These are phyloP conservation scores for Venturia aucupariae DNA, from an alignment of 2,329 filamentous ascomycete species.

Conservation along the genomic window DNA sequence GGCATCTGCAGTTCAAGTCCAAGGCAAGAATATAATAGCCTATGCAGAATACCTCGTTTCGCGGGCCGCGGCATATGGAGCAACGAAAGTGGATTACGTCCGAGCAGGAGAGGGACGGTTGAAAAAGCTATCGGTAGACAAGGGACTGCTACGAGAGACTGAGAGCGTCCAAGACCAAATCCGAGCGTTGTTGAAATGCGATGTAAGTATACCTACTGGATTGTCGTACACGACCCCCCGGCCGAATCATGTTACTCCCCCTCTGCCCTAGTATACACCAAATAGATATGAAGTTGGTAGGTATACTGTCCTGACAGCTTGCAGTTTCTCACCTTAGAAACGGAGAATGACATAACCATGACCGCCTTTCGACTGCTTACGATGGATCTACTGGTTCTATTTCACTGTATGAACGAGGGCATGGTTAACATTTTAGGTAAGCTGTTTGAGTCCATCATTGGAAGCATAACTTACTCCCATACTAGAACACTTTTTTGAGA, in stretches of 20 bases:
- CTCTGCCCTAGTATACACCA: not conserved
- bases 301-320: slow-evolving; percentile 13
- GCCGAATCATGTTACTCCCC: not conserved
- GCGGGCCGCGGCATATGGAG: slow-evolving; percentile 70
- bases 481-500: slow-evolving; percentile 91
- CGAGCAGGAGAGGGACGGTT: slow-evolving; percentile 71
- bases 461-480: slow-evolving; percentile 18
- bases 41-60: slow-evolving; percentile 83
- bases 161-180: slow-evolving; percentile 87
- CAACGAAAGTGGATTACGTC: slow-evolving; percentile 86
- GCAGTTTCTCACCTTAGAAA: slow-evolving; percentile 75
- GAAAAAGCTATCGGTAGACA: slow-evolving; percentile 80
- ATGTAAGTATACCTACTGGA: slow-evolving; percentile 50
- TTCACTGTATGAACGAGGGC: slow-evolving; percentile 92
- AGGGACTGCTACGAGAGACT: slow-evolving; percentile 84
- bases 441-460: slow-evolving; percentile 21
- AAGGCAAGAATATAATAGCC: slow-evolving; percentile 87
- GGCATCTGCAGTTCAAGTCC: slow-evolving; percentile 65
- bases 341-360: slow-evolving; percentile 93
- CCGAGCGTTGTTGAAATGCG: slow-evolving; percentile 74
- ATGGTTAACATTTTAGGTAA: slow-evolving; percentile 92
- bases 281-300: not conserved
- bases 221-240: not conserved
- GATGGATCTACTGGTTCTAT: slow-evolving; percentile 78
- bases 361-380: slow-evolving; percentile 89